Percentiles rank a stretch among this genome's conserved stretches.
phyloP scores from a whole-genome alignment of 2,329 filamentous ascomycete genomes.

The Neonectria ditissima region DNA sequence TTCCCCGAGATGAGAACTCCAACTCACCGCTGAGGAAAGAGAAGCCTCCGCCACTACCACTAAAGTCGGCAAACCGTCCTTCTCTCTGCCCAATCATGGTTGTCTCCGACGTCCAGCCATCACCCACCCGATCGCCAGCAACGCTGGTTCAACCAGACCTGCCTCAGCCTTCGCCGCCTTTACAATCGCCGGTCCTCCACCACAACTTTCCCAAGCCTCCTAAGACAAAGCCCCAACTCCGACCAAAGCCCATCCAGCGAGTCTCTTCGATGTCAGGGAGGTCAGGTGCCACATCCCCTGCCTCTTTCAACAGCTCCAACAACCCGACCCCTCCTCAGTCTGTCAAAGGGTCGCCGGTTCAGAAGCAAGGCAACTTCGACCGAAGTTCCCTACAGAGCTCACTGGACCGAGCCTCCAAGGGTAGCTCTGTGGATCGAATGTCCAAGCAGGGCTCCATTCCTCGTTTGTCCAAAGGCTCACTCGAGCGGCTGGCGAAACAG shows the following conservation, averaged over 20 bases:
- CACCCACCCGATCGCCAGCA: slow-evolving; percentile 25
- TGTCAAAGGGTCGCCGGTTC: slow-evolving; percentile 43
- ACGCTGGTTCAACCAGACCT: slow-evolving; percentile 7
- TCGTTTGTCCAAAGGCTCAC: slow-evolving; percentile 19
- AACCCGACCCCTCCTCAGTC: slow-evolving; percentile 50
- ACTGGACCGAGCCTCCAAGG: slow-evolving; percentile 13
- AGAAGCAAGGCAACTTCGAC: slow-evolving; percentile 28
- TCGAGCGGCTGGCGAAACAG: slow-evolving; percentile 5
- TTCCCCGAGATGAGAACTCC: not conserved
- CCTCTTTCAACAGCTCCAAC: slow-evolving; percentile 32
- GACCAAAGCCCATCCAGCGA: slow-evolving; percentile 13
- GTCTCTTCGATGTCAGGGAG: slow-evolving; percentile 19
- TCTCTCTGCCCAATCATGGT: slow-evolving; percentile 55
- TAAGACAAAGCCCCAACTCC: slow-evolving; percentile 16
- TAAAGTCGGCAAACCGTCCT: slow-evolving; percentile 33
- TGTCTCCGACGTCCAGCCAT: slow-evolving; percentile 52
- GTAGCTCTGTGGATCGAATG: slow-evolving; percentile 9
- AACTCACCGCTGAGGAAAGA: slow-evolving; percentile 13
- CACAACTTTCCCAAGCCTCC: slow-evolving; percentile 22
- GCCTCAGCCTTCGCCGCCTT: slow-evolving; percentile 6
- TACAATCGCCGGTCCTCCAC: slow-evolving; percentile 18
- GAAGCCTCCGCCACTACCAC: slow-evolving; percentile 30
- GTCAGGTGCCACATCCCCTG: slow-evolving; percentile 23
- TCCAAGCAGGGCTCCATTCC: slow-evolving; percentile 12
- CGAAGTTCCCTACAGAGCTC: slow-evolving; percentile 8